These are phyloP conservation scores for Avena atlantica DNA, from an alignment of 176 grass and related monocot species.

Conservation along the genomic window DNA sequence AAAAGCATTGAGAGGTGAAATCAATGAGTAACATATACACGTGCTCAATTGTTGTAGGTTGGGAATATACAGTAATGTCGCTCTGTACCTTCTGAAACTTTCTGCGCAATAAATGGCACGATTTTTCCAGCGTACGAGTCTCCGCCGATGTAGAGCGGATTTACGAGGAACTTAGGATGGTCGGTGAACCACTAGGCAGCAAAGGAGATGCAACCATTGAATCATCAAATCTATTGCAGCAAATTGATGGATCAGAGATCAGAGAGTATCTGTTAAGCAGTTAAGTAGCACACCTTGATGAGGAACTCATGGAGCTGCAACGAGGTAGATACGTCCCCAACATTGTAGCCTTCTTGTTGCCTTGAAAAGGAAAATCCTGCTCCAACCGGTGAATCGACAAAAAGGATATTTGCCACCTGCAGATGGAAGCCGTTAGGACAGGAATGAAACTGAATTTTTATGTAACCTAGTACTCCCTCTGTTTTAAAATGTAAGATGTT, in stretches of 20 bases:
- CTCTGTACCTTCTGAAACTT: constrained; percentile 55
- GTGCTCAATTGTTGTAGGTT: neutral
- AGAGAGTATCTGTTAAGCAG: neutral
- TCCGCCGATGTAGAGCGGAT: constrained; percentile 62
- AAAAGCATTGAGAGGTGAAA: neutral
- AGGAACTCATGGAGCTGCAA: constrained; percentile 55
- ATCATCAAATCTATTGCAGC: too few species aligned
- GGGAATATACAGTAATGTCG: neutral
- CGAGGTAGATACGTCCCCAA: constrained; percentile 44
- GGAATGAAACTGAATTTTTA: neutral
- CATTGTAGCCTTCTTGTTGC: constrained; percentile 56
- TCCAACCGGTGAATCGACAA: constrained; percentile 73
- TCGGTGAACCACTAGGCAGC: constrained; percentile 56
- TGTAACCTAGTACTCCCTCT: neutral
- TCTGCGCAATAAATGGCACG: constrained; percentile 47
- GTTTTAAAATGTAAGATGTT: too few species aligned
- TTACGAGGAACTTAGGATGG: constrained; percentile 40
- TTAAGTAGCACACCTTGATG: constrained; percentile 33
- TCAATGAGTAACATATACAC: neutral
- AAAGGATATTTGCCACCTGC: constrained; percentile 63
- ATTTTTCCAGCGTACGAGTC: constrained; percentile 61
- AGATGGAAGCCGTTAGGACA: neutral
- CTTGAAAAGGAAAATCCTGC: constrained; percentile 70
- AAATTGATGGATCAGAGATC: neutral
- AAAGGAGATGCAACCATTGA: neutral